Percentiles rank a stretch among this genome's conserved stretches.
Conservation (phyloP, 345 rosid species). For the Populus pruinosa region DNA sequence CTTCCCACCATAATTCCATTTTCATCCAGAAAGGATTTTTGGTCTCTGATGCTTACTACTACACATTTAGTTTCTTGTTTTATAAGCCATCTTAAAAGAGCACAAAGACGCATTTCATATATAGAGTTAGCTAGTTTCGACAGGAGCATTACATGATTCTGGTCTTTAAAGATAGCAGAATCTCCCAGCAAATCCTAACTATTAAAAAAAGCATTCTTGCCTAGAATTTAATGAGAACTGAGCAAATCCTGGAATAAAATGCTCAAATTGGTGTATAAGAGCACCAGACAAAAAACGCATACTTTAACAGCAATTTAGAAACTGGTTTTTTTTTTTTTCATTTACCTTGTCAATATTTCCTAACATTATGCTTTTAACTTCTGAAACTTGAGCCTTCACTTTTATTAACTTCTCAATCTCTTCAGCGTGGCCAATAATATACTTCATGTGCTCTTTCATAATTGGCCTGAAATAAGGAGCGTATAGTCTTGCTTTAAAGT, state of each 20-base stretch:
- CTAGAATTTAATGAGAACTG: background rate
- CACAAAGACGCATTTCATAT: too few species aligned
- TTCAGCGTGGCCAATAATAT: slow-evolving; percentile 85
- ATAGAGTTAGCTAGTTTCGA: too few species aligned
- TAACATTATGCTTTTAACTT: slow-evolving; percentile 91
- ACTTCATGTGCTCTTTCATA: slow-evolving; percentile 97
- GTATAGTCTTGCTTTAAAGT: slow-evolving; percentile 1
- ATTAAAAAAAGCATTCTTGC: background rate
- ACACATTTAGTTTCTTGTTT: too few species aligned
- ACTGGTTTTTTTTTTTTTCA: background rate
- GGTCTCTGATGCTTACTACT: too few species aligned
- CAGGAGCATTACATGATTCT: too few species aligned
- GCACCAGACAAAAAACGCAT: background rate
- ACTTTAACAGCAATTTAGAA: background rate
- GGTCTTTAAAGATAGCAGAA: too few species aligned
- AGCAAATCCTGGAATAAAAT: background rate
- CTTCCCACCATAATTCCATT: too few species aligned
- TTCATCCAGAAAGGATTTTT: too few species aligned
- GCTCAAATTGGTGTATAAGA: background rate
- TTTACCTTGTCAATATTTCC: slow-evolving; percentile 93
- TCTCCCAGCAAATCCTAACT: too few species aligned
- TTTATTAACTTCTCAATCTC: slow-evolving; percentile 91
- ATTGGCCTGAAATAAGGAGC: slow-evolving; percentile 52
- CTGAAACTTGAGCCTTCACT: slow-evolving; percentile 98
- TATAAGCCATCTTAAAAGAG: too few species aligned